A percentile compares a stretch with the other conserved stretches of the same genome.
phyloP scores from a whole-genome alignment of 2,329 filamentous ascomycete species.

The Penicillium sp. region DNA sequence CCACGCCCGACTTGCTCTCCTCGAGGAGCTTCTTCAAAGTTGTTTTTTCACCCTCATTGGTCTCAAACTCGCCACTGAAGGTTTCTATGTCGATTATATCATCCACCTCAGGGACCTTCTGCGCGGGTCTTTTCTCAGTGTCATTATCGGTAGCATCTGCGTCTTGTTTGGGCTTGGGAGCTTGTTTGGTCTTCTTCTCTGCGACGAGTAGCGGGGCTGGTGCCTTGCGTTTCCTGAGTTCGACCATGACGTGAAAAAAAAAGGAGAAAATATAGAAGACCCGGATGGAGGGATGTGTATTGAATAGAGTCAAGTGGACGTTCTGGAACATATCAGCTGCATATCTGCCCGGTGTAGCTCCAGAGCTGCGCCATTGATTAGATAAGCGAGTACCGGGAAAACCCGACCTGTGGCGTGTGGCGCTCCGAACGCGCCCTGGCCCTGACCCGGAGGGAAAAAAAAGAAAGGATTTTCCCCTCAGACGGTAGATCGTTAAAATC shows the following conservation, averaged over 20 bases:
- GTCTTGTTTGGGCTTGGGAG: slow-evolving; percentile 22
- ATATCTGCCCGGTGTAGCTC: background rate
- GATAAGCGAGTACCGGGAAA: background rate
- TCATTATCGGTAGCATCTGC: slow-evolving; percentile 19
- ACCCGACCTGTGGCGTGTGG: slow-evolving; percentile 1
- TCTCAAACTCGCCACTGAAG: slow-evolving; percentile 66
- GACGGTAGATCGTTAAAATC: slow-evolving; percentile 4
- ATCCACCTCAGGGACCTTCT: slow-evolving; percentile 35
- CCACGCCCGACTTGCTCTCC: slow-evolving; percentile 73
- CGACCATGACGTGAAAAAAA: slow-evolving; percentile 36
- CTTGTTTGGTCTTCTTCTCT: slow-evolving; percentile 26
- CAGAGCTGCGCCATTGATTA: background rate
- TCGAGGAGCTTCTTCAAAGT: slow-evolving; percentile 72
- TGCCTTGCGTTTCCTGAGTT: slow-evolving; percentile 56
- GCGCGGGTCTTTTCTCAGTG: slow-evolving; percentile 11
- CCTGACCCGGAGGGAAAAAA: slow-evolving; percentile 5
- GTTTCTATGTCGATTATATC: slow-evolving; percentile 46
- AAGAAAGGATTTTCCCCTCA: slow-evolving; percentile 4
- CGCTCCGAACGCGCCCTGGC: slow-evolving; percentile 2
- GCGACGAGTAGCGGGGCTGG: slow-evolving; percentile 38
- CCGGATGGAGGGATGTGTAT: background rate
- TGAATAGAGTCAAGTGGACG: background rate
- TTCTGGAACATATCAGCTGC: slow-evolving; percentile 2
- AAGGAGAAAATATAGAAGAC: background rate
- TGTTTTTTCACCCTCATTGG: slow-evolving; percentile 71